Percentiles rank a stretch among this genome's conserved stretches.
phyloP scores from a whole-genome alignment of 2,329 filamentous ascomycete genomes.

The Pestalotiopsis fici region DNA sequence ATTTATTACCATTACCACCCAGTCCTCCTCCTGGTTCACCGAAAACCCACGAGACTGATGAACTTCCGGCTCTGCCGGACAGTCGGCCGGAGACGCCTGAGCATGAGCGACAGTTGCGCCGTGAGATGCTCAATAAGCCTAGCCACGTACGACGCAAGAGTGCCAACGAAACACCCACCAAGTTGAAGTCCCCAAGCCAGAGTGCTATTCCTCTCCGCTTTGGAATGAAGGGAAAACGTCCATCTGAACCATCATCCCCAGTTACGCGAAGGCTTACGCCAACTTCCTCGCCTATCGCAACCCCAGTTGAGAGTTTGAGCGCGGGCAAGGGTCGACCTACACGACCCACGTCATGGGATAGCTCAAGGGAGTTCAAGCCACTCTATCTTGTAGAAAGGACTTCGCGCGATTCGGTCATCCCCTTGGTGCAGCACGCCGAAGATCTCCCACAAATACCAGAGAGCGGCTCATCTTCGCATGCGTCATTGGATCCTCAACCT shows the following conservation, averaged over 20 bases:
- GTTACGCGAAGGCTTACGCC: slow-evolving; percentile 43
- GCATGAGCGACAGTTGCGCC: slow-evolving; percentile 39
- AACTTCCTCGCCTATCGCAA: slow-evolving; percentile 27
- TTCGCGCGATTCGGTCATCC: slow-evolving; percentile 34
- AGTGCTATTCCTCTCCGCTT: slow-evolving; percentile 61
- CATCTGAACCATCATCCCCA: slow-evolving; percentile 35
- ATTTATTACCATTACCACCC: slow-evolving; percentile 64
- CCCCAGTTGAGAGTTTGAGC: slow-evolving; percentile 33
- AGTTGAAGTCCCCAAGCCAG: slow-evolving; percentile 53
- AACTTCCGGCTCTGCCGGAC: slow-evolving; percentile 58
- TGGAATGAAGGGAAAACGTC: slow-evolving; percentile 43
- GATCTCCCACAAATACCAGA: slow-evolving; percentile 13
- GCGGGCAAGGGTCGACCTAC: slow-evolving; percentile 40
- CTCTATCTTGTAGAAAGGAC: slow-evolving; percentile 77
- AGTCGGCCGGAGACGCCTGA: slow-evolving; percentile 60
- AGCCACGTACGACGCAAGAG: slow-evolving; percentile 51
- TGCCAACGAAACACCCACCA: slow-evolving; percentile 45
- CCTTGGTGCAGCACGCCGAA: slow-evolving; percentile 17
- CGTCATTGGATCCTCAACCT: slow-evolving; percentile 34
- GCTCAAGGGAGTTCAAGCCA: slow-evolving; percentile 72
- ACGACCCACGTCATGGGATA: slow-evolving; percentile 64
- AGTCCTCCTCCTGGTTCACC: slow-evolving; percentile 52
- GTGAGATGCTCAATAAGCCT: slow-evolving; percentile 40
- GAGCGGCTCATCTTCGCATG: slow-evolving; percentile 12
- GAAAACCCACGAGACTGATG: slow-evolving; percentile 35